Evolutionary conservation across 2,329 filamentous ascomycete genomes (phyloP).

Genomic region (Cladosporium sp.): DNA sequence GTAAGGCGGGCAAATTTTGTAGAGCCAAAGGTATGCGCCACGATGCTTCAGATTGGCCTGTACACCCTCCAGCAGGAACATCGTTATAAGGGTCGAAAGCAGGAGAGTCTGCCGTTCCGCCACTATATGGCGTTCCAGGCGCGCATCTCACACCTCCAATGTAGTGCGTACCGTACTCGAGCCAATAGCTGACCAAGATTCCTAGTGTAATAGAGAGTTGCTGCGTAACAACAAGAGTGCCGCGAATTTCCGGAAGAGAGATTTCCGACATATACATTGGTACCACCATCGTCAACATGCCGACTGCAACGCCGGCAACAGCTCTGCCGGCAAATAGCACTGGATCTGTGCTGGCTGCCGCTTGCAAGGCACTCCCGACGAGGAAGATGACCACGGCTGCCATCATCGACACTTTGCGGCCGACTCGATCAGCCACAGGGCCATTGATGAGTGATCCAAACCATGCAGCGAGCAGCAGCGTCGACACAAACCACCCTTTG

Average conservation of each 20-base stretch:
- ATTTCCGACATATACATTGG: constrained; percentile 55
- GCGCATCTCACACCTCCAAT: constrained; percentile 2
- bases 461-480: constrained; percentile 2
- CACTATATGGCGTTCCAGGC: not conserved
- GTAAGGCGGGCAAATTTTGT: not conserved
- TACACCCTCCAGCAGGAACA: not conserved
- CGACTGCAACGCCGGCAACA: constrained; percentile 28
- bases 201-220: constrained; percentile 30
- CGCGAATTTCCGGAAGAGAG: constrained; percentile 32
- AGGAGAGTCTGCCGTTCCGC: not conserved
- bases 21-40: constrained; percentile 3
- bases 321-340: constrained; percentile 23
- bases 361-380: constrained; percentile 38
- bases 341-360: constrained; percentile 34
- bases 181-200: constrained; percentile 48
- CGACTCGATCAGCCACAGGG: constrained; percentile 38
- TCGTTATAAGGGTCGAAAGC: constrained; percentile 2
- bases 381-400: constrained; percentile 40
- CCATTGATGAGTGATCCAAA: constrained; percentile 40
- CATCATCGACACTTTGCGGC: constrained; percentile 37
- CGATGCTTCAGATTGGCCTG: constrained; percentile 22
- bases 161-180: constrained; percentile 45
- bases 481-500: constrained; percentile 10
- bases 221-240: constrained; percentile 4
- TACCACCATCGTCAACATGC: constrained; percentile 41